Evolutionary conservation across 768 basidiomycete species (phyloP).

Genomic region (Suillus hirtellus): DNA sequence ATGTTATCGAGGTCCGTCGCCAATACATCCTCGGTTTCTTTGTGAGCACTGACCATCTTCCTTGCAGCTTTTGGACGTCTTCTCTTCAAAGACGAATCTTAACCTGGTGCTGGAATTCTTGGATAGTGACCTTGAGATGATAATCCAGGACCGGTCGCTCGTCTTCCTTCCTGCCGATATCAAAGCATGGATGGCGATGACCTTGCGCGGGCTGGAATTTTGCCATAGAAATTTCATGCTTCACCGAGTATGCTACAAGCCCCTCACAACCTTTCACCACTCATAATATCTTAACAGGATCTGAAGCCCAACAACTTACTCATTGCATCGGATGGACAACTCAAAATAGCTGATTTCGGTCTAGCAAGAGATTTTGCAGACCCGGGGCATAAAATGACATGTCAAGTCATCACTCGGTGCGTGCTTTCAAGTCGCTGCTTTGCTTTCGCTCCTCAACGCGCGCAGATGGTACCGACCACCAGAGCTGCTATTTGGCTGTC

Average conservation of each 20-base stretch:
- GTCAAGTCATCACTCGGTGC: constrained; percentile 95
- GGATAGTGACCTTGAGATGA: constrained; percentile 93
- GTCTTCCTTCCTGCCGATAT: constrained; percentile 95
- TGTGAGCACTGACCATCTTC: not conserved
- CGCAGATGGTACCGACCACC: constrained; percentile 96
- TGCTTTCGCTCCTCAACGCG: constrained; percentile 5
- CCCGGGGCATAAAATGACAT: constrained; percentile 95
- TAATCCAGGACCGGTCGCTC: constrained; percentile 90
- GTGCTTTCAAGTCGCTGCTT: constrained; percentile 25
- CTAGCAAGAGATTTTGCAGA: constrained; percentile 95
- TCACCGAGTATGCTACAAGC: constrained; percentile 69
- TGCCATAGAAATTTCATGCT: constrained; percentile 94
- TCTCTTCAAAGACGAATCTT: constrained; percentile 93
- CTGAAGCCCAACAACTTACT: constrained; percentile 98
- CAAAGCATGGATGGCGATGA: constrained; percentile 99
- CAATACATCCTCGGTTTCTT: not conserved
- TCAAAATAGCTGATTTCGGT: constrained; percentile 99
- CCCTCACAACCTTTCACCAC: not conserved
- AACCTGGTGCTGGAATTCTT: constrained; percentile 97
- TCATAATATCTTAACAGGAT: constrained; percentile 57
- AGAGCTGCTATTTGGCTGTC: constrained; percentile 87
- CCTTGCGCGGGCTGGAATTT: constrained; percentile 95
- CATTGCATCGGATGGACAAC: constrained; percentile 84
- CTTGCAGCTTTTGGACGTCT: constrained; percentile 88
- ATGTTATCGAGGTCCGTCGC: constrained; percentile 81